Conservation (phyloP, 179 eudicot genomes). For the Beta lomatogona region DNA sequence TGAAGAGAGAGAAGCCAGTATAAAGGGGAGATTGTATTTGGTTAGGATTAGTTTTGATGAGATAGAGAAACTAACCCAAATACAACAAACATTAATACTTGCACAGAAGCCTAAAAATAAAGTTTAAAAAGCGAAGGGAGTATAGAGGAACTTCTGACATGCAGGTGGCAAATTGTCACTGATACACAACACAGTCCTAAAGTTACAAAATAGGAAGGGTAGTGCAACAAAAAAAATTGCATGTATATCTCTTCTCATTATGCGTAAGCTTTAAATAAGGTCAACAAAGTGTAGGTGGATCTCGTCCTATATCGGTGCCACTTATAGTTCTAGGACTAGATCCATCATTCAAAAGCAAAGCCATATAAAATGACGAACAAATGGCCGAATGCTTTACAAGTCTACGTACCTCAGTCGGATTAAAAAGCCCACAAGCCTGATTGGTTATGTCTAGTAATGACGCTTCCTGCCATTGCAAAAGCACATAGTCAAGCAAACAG, state of each 20-base stretch:
- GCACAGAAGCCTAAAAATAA: background rate
- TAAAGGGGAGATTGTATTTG: background rate
- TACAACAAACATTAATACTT: background rate
- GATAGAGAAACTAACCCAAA: background rate
- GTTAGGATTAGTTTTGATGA: background rate
- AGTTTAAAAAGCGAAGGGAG: background rate
- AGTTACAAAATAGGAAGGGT: background rate
- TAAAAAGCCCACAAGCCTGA: slow-evolving; percentile 89
- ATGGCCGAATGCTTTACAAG: background rate
- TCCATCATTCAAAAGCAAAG: background rate
- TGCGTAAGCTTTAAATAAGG: background rate
- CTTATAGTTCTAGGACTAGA: background rate
- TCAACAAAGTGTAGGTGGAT: background rate
- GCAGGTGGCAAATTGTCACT: background rate
- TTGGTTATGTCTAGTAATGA: slow-evolving; percentile 71
- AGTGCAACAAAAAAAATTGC: background rate
- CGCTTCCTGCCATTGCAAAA: slow-evolving; percentile 69
- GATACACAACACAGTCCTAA: background rate
- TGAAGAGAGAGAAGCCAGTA: background rate
- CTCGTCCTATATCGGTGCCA: background rate
- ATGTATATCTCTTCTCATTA: background rate
- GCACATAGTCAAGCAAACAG: background rate
- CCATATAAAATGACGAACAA: background rate
- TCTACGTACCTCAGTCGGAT: slow-evolving; percentile 67
- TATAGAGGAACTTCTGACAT: background rate